A percentile compares a stretch with the other conserved stretches of the same genome.
Evolutionary conservation across 2,329 filamentous ascomycete species (phyloP).

Genomic region (Decorospora gaudefroyi): DNA sequence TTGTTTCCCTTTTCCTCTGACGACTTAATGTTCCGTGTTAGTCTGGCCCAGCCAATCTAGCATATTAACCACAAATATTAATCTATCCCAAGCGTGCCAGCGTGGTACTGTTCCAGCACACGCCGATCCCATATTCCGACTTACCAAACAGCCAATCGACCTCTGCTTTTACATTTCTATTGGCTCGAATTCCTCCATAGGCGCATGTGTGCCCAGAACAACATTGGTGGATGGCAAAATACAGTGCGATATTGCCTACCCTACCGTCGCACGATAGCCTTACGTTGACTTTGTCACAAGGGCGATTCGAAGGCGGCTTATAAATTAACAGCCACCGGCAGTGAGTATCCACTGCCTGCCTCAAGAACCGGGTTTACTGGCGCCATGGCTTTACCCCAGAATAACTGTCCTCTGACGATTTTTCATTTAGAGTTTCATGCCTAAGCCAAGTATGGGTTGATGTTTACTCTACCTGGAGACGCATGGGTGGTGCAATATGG

Average conservation of each 20-base stretch:
- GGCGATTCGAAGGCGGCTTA: conserved; percentile 19
- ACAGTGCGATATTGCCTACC: conserved; percentile 33
- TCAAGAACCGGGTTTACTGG: conserved; percentile 28
- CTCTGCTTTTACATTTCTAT: conserved; percentile 9
- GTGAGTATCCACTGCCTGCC: conserved; percentile 23
- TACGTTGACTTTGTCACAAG: conserved; percentile 26
- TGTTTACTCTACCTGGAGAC: conserved; percentile 20
- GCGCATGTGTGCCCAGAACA: conserved; percentile 11
- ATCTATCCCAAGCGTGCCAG: conserved; percentile 30
- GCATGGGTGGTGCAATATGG: conserved; percentile 31
- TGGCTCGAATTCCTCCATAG: conserved; percentile 6
- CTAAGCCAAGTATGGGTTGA: conserved; percentile 27
- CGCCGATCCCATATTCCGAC: conserved; percentile 14
- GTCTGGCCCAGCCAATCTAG: conserved; percentile 24
- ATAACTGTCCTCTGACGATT: conserved; percentile 22
- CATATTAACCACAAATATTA: conserved; percentile 43
- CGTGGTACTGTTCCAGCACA: conserved; percentile 19
- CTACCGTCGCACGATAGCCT: conserved; percentile 19
- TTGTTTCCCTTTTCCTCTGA: conserved; percentile 12
- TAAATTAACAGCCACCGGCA: conserved; percentile 28
- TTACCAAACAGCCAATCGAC: conserved; percentile 3
- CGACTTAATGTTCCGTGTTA: conserved; percentile 20
- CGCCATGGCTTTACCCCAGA: conserved; percentile 19
- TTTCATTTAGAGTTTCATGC: conserved; percentile 36
- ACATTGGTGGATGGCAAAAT: conserved; percentile 18